phyloP scores from a whole-genome alignment of 805 yeast genomes.

The Wickerhamomyces pijperi region DNA sequence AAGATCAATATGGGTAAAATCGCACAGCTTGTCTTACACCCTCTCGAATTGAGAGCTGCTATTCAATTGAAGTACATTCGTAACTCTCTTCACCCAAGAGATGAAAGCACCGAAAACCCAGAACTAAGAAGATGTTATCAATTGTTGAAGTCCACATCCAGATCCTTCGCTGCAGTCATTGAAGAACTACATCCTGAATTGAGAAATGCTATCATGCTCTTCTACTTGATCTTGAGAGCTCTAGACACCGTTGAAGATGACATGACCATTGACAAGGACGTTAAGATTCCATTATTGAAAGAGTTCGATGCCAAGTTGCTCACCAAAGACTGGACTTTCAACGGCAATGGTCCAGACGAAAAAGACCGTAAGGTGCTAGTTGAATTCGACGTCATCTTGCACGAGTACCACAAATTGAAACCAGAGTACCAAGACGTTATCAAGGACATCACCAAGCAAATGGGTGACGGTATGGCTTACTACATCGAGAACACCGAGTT shows the following conservation, averaged over 20 bases:
- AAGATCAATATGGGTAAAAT: conserved; percentile 56
- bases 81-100: conserved; percentile 25
- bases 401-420: conserved; percentile 62
- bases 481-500: conserved; percentile 70
- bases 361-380: conserved; percentile 71
- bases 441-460: conserved; percentile 62
- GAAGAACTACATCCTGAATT: conserved; percentile 84
- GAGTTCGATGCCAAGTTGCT: conserved; percentile 53
- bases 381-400: conserved; percentile 62
- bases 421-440: conserved; percentile 72
- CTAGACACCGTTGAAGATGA: conserved; percentile 95
- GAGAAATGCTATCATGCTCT: conserved; percentile 69
- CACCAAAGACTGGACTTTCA: conserved; percentile 68
- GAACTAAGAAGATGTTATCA: conserved; percentile 54
- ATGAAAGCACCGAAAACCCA: conserved; percentile 25
- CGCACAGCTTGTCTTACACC: conserved; percentile 51
- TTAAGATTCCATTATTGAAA: conserved; percentile 68
- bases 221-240: conserved; percentile 80
- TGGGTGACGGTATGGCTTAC: conserved; percentile 99
- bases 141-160: conserved; percentile 58
- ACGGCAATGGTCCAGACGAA: conserved; percentile 65
- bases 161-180: conserved; percentile 93
- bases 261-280: conserved; percentile 64
- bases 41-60: conserved; percentile 60
- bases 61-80: conserved; percentile 42